phyloP scores from a whole-genome alignment of 139 green algal genomes.

The Deuterostichococcus epilithicus region DNA sequence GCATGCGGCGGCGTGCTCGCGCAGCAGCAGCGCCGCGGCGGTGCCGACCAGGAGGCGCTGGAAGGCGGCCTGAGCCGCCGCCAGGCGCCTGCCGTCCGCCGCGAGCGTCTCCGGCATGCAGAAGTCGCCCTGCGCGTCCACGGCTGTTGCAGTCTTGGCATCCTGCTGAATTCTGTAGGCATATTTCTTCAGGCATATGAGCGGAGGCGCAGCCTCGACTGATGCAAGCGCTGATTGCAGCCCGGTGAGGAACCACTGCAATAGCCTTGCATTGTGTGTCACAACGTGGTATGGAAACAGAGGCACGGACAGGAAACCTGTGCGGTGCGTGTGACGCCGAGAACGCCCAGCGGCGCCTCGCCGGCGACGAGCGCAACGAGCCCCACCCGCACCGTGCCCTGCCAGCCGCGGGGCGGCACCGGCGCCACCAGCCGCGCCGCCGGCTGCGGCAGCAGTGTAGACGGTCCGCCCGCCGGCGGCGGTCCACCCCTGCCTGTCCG shows the following conservation, averaged over 20 bases:
- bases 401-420: conserved; percentile 40
- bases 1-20: conserved; percentile 17
- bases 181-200: too few species aligned
- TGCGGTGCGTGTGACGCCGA: too few species aligned
- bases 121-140: background rate
- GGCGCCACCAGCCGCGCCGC: conserved; percentile 19
- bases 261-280: too few species aligned
- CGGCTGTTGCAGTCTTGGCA: too few species aligned
- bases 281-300: too few species aligned
- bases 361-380: conserved; percentile 50
- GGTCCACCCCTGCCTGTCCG: background rate
- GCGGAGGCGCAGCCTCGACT: too few species aligned
- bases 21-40: conserved; percentile 44
- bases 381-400: conserved; percentile 52
- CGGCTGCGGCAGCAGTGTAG: conserved; percentile 7
- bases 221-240: too few species aligned
- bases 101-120: conserved; percentile 50
- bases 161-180: too few species aligned
- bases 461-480: background rate
- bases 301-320: too few species aligned
- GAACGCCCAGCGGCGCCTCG: conserved; percentile 34
- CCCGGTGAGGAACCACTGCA: too few species aligned
- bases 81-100: conserved; percentile 52
- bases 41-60: conserved; percentile 66
- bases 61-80: conserved; percentile 64